Percentiles rank a stretch among this genome's conserved stretches.
Evolutionary conservation across 441 rosid species (phyloP).

Genomic region (Brassica hybrid): DNA sequence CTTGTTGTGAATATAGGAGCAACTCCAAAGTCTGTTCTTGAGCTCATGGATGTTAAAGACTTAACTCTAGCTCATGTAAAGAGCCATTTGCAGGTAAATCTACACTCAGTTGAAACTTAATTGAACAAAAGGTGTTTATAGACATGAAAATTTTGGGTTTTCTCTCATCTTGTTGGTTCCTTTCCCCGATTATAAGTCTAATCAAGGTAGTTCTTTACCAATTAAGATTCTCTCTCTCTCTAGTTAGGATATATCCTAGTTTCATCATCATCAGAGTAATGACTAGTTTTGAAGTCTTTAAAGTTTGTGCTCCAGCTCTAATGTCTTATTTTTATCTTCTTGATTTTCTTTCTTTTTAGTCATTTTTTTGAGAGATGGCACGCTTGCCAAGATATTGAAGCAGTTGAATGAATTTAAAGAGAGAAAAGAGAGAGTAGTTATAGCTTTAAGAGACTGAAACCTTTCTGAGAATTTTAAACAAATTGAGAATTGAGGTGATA

Average conservation of each 20-base stretch:
- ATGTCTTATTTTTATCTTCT: constrained; percentile 4
- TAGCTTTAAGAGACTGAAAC: constrained; percentile 40
- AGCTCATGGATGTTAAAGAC: constrained; percentile 89
- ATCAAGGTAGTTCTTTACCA: constrained; percentile 17
- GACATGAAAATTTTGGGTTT: constrained; percentile 11
- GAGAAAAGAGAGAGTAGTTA: constrained; percentile 40
- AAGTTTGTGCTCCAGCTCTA: constrained; percentile 20
- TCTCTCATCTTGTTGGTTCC: constrained; percentile 12
- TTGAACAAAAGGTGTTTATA: not conserved
- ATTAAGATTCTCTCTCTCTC: constrained; percentile 12
- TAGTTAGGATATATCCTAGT: constrained; percentile 34
- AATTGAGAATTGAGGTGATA: constrained; percentile 25
- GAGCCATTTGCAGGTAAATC: constrained; percentile 83
- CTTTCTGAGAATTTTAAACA: constrained; percentile 30
- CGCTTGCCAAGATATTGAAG: constrained; percentile 41
- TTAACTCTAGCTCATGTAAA: constrained; percentile 88
- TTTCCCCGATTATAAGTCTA: constrained; percentile 16
- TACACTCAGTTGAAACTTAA: constrained; percentile 4
- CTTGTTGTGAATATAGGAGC: constrained; percentile 56
- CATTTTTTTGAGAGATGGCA: constrained; percentile 37
- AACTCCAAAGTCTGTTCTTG: constrained; percentile 88
- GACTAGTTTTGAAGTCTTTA: constrained; percentile 22
- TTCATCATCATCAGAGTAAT: constrained; percentile 27
- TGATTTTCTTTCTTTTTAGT: constrained; percentile 38
- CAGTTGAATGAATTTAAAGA: constrained; percentile 43